Evolutionary conservation across 257 asterid genomes (phyloP), one percentile per base, ranked within the genome.

Genomic region (Orobanche coerulescens): DNA sequence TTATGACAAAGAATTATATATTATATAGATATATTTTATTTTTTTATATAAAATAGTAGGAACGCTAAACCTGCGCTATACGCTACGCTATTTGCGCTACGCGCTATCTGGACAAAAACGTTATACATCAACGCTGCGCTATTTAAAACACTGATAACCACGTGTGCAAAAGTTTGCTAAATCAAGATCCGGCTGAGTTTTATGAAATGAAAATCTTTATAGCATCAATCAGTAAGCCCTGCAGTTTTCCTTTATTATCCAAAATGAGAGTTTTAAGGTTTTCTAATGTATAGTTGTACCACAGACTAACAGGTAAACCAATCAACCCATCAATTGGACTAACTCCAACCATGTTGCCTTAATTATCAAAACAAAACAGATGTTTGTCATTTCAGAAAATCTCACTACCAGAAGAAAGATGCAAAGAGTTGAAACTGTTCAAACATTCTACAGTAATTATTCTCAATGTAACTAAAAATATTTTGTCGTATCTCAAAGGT

Each of bases 401-500:
- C 19, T 46, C 15, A 12, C 31, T 16, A 33, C 24, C 15, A 26
- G 25, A 9, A n/a, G 49, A 40, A 31, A 47, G 58, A 43, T 6
- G 47, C 49, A 55, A 28, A 36, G 42, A 2, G 0, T 8, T 25
- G 3, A 5, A 1, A 6, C 10, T 20, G 5, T n/a, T n/a, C 24
- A 13, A 40, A 48, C 60, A 62, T 54, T 8, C 43, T 54, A 52
- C 6, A 40, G 18, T 33, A 20, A 67, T 12, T 42, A 3, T 31
- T 30, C 31, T 48, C 24, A 18, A 40, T 59, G 16, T 34, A 61
- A 39, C 58, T 20, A 31, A 47, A 7, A 62, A 23, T 19, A 20
- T 14, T 16, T 12, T 51, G 13, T 28, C 68, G 58, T 39, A 59
- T 19, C 33, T 65, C 58, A 46, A 33, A 60, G 44, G 44, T 26